Conservation (phyloP, 345 rosid genomes). For the Lumnitzera racemosa region DNA sequence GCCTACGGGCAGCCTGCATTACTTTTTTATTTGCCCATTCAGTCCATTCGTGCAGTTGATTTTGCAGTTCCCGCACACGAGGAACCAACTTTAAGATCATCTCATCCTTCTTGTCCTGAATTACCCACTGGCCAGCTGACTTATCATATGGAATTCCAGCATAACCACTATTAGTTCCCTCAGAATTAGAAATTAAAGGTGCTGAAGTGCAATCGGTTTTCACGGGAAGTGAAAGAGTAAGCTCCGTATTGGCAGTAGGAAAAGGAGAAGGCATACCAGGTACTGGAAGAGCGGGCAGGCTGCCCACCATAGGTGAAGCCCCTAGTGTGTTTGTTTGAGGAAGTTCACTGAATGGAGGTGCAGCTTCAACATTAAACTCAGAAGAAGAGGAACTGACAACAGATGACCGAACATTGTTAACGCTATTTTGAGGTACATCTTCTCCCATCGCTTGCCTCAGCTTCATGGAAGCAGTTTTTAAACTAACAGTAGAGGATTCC, state of each 20-base stretch:
- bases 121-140: conserved; percentile 33
- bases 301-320: conserved; percentile 14
- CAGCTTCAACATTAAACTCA: conserved; percentile 23
- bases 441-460: conserved; percentile 38
- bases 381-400: conserved; percentile 20
- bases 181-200: conserved; percentile 27
- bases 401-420: conserved; percentile 16
- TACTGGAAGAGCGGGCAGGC: conserved; percentile 19
- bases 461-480: conserved; percentile 43
- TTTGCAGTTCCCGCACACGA: conserved; percentile 39
- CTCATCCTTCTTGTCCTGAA: conserved; percentile 51
- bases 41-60: conserved; percentile 83
- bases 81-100: conserved; percentile 48
- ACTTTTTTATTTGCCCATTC: conserved; percentile 98
- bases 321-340: conserved; percentile 21
- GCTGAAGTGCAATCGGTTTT: conserved; percentile 31
- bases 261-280: conserved; percentile 21
- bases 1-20: conserved; percentile 89
- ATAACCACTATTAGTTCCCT: conserved; percentile 22
- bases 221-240: conserved; percentile 50
- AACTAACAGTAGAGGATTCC: conserved; percentile 32
- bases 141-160: conserved; percentile 40
- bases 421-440: conserved; percentile 36
- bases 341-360: conserved; percentile 17
- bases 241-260: conserved; percentile 45